These are phyloP conservation scores for Cicer cuneatum DNA, from an alignment of 306 rosid species.

Conservation along the genomic window DNA sequence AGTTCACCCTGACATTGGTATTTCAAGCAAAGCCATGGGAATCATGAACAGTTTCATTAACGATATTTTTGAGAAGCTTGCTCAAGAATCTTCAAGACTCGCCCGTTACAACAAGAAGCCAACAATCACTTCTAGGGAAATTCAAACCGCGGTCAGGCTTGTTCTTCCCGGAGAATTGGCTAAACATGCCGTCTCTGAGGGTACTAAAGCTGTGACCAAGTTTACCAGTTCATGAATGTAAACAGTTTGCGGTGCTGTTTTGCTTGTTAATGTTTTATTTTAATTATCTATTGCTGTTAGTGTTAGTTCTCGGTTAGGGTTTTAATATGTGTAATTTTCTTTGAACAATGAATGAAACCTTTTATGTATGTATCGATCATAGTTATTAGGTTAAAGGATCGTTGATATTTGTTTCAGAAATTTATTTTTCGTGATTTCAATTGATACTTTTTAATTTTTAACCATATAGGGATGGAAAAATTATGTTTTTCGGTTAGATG, in stretches of 20 bases:
- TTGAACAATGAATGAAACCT: no score
- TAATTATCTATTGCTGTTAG: no score
- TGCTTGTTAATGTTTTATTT: no score
- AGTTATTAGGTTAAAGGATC: no score
- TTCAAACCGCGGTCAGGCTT: conserved; percentile 75
- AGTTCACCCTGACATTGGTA: conserved; percentile 78
- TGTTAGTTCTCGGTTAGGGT: no score
- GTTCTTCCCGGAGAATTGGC: conserved; percentile 80
- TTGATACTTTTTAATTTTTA: no score
- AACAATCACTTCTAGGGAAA: conserved; percentile 73
- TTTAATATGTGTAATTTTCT: no score
- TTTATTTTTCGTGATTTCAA: no score
- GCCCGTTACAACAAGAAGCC: conserved; percentile 88
- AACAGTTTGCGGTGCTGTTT: no score
- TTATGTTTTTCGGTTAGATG: no score
- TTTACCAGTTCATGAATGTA: conserved; percentile 67
- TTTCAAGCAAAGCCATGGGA: conserved; percentile 81
- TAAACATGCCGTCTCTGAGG: conserved; percentile 74
- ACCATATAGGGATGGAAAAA: no score
- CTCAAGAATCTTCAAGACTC: conserved; percentile 69
- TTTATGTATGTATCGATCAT: no score
- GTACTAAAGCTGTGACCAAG: conserved; percentile 79
- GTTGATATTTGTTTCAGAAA: rapidly evolving
- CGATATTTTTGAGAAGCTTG: conserved; percentile 79
- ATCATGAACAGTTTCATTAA: conserved; percentile 83